Evolutionary conservation across 305 asterid genomes (phyloP).

Genomic region (Andrographis paniculata): DNA sequence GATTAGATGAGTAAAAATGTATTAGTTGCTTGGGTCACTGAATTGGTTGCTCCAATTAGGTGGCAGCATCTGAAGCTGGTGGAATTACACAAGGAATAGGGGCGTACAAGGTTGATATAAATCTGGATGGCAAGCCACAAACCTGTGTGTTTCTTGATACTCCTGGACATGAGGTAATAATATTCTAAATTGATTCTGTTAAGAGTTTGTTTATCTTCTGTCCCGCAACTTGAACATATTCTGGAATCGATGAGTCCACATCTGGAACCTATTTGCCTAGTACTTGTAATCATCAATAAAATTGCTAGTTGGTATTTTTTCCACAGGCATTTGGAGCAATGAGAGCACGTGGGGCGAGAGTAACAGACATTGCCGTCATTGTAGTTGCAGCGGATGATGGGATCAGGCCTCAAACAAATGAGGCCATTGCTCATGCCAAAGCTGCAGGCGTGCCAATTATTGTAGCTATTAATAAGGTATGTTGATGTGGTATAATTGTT

Average conservation of each 20-base stretch:
- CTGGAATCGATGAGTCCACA: slow-evolving; percentile 3
- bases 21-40: slow-evolving; percentile 19
- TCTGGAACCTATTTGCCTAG: slow-evolving; percentile 5
- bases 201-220: slow-evolving; percentile 13
- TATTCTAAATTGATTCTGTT: slow-evolving; percentile 13
- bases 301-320: slow-evolving; percentile 18
- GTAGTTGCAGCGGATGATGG: slow-evolving; percentile 99
- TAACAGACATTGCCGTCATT: slow-evolving; percentile 89
- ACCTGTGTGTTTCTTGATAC: slow-evolving; percentile 96
- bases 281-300: slow-evolving; percentile 6
- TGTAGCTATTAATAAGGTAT: slow-evolving; percentile 88
- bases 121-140: slow-evolving; percentile 72
- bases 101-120: slow-evolving; percentile 91
- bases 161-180: slow-evolving; percentile 97
- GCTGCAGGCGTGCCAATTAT: slow-evolving; percentile 93
- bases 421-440: slow-evolving; percentile 98
- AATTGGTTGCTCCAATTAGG: slow-evolving; percentile 44
- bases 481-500: slow-evolving; percentile 17
- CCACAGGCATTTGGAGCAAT: slow-evolving; percentile 95
- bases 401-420: slow-evolving; percentile 89
- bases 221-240: slow-evolving; percentile 4
- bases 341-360: slow-evolving; percentile 99
- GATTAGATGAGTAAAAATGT: slow-evolving; percentile 10
- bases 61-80: slow-evolving; percentile 98
- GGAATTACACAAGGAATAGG: slow-evolving; percentile 99